These are phyloP conservation scores for Plasmodium knowlesi DNA, from an alignment of 169 alveolate genomes.

Conservation along the genomic window DNA sequence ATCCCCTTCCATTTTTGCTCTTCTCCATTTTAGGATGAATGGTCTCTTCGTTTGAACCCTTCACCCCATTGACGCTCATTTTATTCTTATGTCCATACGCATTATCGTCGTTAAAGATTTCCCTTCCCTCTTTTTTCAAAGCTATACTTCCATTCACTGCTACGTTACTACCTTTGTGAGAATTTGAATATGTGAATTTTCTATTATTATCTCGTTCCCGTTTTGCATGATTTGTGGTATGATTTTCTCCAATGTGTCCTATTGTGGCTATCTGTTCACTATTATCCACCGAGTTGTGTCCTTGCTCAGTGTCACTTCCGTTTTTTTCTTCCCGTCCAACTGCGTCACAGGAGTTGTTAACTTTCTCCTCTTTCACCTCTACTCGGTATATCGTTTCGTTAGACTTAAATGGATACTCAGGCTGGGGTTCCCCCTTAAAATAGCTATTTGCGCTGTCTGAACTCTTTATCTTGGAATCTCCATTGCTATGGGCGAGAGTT, in stretches of 20 bases:
- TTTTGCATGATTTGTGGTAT: neutral
- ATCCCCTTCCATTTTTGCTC: neutral
- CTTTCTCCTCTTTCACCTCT: constrained; percentile 2
- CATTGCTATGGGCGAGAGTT: neutral
- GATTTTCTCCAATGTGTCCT: neutral
- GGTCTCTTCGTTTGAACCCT: constrained; percentile 11
- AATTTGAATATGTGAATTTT: neutral
- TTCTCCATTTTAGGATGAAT: constrained; percentile 22
- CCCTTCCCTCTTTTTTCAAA: constrained; percentile 1
- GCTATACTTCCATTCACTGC: neutral
- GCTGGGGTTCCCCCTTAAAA: neutral
- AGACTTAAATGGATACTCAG: neutral
- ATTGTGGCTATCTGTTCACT: neutral
- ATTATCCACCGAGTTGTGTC: neutral
- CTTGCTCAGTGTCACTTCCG: neutral
- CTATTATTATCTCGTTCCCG: neutral
- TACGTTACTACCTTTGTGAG: constrained; percentile 10
- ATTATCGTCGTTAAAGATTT: neutral
- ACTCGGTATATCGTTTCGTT: neutral
- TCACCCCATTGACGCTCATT: neutral
- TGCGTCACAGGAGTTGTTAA: neutral
- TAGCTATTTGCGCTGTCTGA: neutral
- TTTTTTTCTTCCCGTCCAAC: neutral
- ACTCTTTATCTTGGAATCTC: constrained; percentile 5
- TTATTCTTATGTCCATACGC: neutral